Conservation (phyloP, 2,329 filamentous ascomycete species). For the Aspergillus aculeatus region DNA sequence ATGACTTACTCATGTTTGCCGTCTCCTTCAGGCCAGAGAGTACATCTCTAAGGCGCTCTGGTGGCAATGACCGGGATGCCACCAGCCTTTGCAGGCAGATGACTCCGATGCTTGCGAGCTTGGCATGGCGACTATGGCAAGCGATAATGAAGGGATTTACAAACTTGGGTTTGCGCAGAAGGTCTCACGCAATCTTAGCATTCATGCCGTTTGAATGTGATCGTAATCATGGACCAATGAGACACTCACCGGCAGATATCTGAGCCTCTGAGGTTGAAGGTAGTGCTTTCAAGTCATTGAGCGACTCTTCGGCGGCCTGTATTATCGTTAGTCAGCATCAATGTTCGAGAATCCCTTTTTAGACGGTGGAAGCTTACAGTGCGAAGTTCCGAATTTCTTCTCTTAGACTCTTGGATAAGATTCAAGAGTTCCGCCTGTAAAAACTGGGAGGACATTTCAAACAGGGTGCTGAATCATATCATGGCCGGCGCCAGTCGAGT, state of each 20-base stretch:
- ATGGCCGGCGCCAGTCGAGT: slow-evolving; percentile 27
- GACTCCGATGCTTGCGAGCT: slow-evolving; percentile 83
- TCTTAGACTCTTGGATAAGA: slow-evolving; percentile 91
- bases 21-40: slow-evolving; percentile 85
- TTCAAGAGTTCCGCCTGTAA: slow-evolving; percentile 83
- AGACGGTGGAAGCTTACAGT: slow-evolving; percentile 48
- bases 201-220: not conserved
- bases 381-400: slow-evolving; percentile 86
- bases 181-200: slow-evolving; percentile 58
- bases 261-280: slow-evolving; percentile 73
- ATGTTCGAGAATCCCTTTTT: slow-evolving; percentile 16
- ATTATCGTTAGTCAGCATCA: slow-evolving; percentile 23
- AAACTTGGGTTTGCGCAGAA: slow-evolving; percentile 77
- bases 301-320: slow-evolving; percentile 87
- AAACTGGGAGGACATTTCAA: slow-evolving; percentile 84
- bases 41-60: slow-evolving; percentile 77
- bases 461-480: slow-evolving; percentile 27
- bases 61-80: slow-evolving; percentile 74
- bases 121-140: slow-evolving; percentile 84
- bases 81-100: slow-evolving; percentile 87
- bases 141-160: slow-evolving; percentile 92
- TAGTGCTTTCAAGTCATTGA: slow-evolving; percentile 81
- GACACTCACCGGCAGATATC: slow-evolving; percentile 62
- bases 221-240: not conserved
- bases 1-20: slow-evolving; percentile 62